Evolutionary conservation across 2,329 filamentous ascomycete genomes (phyloP).

Genomic region (Fusarium sambucinum): DNA sequence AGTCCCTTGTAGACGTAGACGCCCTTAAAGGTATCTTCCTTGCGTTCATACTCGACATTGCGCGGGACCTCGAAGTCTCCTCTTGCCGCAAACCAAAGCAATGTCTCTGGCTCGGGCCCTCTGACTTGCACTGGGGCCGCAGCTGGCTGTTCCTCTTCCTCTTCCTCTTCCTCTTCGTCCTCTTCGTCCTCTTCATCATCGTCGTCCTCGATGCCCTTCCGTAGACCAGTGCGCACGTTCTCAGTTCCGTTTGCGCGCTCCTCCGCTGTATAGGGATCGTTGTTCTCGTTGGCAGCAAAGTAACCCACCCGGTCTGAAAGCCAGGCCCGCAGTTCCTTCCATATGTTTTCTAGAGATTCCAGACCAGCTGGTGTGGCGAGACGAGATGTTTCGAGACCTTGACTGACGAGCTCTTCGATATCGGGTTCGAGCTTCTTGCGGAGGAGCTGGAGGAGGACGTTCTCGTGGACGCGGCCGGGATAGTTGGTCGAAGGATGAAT

Average conservation of each 20-base stretch:
- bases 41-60: constrained; percentile 60
- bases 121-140: constrained; percentile 48
- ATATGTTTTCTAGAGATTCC: constrained; percentile 65
- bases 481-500: constrained; percentile 82
- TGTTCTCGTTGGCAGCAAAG: constrained; percentile 59
- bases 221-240: constrained; percentile 78
- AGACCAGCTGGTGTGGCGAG: constrained; percentile 59
- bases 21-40: constrained; percentile 38
- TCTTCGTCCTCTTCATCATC: constrained; percentile 62
- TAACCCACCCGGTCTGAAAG: constrained; percentile 56
- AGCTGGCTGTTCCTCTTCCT: constrained; percentile 8
- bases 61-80: constrained; percentile 60
- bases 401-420: constrained; percentile 78
- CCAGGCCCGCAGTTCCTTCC: constrained; percentile 61
- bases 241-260: constrained; percentile 75
- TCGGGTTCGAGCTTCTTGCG: constrained; percentile 86
- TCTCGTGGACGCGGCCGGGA: constrained; percentile 76
- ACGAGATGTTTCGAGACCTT: constrained; percentile 65
- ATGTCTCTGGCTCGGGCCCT: constrained; percentile 60
- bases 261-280: constrained; percentile 77
- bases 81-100: constrained; percentile 60
- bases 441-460: constrained; percentile 75
- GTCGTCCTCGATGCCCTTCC: constrained; percentile 65
- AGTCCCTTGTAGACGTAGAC: constrained; percentile 48
- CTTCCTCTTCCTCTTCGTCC: constrained; percentile 13